Base-by-base conservation (phyloP, 2,329 filamentous ascomycete genomes). In the Claviceps pusilla region DNA sequence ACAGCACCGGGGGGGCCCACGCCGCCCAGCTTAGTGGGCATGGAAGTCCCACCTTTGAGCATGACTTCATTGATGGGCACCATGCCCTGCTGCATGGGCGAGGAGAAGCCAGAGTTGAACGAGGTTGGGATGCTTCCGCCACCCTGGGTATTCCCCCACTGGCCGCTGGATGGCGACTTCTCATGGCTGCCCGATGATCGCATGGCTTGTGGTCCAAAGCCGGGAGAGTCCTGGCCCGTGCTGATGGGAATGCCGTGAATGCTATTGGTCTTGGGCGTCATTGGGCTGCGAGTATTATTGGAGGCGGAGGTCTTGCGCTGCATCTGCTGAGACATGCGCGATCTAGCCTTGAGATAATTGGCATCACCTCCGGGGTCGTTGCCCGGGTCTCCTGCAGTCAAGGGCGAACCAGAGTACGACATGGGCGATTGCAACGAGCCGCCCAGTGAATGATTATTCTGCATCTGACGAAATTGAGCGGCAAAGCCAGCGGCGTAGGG, bases 51-150 rank as follows among this genome's bases (percentile, higher is more conserved):
- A 56, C 88, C 89, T 66, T 87, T 89, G 65, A 90, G 84, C 66
- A 98, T 79, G 52, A 96, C 86, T 64, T 95, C 90, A 19, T 86
- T 87, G 62, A 96, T 94, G 59, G 89, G 87, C 19, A 84, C 79
- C 66, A 87, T 75, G 31, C 79, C 77, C 24, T 77, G 76, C 61
- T 82, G 79, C 63, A 86, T 77, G 3, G 91, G 91, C 0, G 91
- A 96, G 7, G 87, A 86, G 61, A 95, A 89, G 2, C 88, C 88
- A 0, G 91, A 95, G 58, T 91, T 89, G 51, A 88, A 84, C 65
- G 89, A 95, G 9, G 90, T 94, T 35, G 87, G 84, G 29, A 87
- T 78, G 66, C 87, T 94, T 57, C 69, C 71, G 29, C 83, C 85
- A 3, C 83, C 85, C 3, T 89, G 87, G 0, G 88, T 94, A 59